Base-by-base conservation (phyloP, 495 filamentous ascomycete genomes). In the Polyplosphaeria fusca region DNA sequence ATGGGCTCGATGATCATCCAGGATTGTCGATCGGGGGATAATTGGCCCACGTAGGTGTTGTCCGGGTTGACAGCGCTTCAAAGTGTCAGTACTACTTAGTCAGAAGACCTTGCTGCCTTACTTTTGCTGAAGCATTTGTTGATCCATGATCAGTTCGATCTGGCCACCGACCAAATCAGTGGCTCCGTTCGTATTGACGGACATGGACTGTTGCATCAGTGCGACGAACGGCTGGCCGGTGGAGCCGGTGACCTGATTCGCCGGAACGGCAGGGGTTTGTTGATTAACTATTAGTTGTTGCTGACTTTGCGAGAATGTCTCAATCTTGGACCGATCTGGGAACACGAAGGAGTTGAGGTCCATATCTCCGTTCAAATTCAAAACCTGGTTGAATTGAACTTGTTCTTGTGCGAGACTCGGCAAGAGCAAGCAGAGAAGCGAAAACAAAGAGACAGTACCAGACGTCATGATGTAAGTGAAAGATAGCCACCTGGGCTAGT, bases 361-460 rank as follows among this genome's bases (percentile, higher is more conserved):
- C 65, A 68, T 68, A 58, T 68, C 62, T 47, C 65, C 65, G 60
- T 68, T 68, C 42, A 68, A n/a, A 54, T 68, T 68, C 48, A 63
- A 47, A 45, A 68, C 65, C 59, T 68, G 65, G 48, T 68, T 68
- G 47, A 63, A 68, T 27, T 65, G 48, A 5, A 47, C 51, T 42
- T 51, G 45, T 38, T 58, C 39, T 41, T 42, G 46, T n/a, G 38
- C 55, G 14, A 32, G 35, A 23, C 5, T 38, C 24, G 39, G n/a
- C 24, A 16, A 46, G 20, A 46, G 26, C 55, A 58, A 52, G 24
- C 51, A 40, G 37, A 58, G 41, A 20, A 58, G 5, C 3, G 50
- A 14, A 58, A 58, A 24, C 13, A 39, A 50, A 48, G 54, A 49
- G 55, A 58, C 55, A 51, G 55, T 58, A 40, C 47, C 55, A 58